Evolutionary conservation across 148 eudicot species (phyloP).

Genomic region (Drosera capensis): DNA sequence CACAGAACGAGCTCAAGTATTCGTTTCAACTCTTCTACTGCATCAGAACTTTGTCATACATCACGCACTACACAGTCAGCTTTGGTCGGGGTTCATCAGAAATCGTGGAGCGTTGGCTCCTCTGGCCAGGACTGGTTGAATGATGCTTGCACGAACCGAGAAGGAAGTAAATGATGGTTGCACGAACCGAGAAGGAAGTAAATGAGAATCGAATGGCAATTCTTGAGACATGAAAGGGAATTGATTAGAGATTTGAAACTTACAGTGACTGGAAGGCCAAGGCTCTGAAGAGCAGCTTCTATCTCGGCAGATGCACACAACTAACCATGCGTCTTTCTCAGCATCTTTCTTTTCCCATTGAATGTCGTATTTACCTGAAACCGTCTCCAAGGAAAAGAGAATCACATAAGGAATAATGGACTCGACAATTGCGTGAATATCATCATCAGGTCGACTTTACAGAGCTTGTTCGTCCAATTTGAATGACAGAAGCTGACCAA

Average conservation of each 20-base stretch:
- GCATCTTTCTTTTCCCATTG: constrained; percentile 80
- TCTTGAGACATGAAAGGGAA: not conserved
- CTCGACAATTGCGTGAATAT: too few relatives aligned
- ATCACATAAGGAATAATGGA: not conserved
- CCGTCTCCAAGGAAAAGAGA: not conserved
- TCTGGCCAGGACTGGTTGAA: constrained; percentile 77
- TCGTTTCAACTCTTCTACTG: too few relatives aligned
- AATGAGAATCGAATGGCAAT: not conserved
- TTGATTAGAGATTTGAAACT: constrained; percentile 26
- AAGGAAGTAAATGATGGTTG: not conserved
- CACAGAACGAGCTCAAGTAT: too few relatives aligned
- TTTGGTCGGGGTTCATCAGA: too few relatives aligned
- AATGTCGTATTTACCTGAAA: constrained; percentile 77
- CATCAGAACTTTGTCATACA: constrained; percentile 9
- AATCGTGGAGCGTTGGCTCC: constrained; percentile 65
- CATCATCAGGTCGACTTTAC: too few relatives aligned
- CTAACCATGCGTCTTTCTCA: constrained; percentile 73
- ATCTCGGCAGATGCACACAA: constrained; percentile 48
- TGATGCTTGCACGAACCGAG: too few relatives aligned
- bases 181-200: too few relatives aligned
- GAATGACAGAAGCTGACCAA: too few relatives aligned
- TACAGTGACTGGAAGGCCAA: constrained; percentile 60
- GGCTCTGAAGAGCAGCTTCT: constrained; percentile 42
- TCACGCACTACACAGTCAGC: constrained; percentile 50
- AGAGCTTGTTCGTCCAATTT: too few relatives aligned